Evolutionary conservation across 2,329 filamentous ascomycete genomes (phyloP).

Genomic region (Pseudonectria buxi): DNA sequence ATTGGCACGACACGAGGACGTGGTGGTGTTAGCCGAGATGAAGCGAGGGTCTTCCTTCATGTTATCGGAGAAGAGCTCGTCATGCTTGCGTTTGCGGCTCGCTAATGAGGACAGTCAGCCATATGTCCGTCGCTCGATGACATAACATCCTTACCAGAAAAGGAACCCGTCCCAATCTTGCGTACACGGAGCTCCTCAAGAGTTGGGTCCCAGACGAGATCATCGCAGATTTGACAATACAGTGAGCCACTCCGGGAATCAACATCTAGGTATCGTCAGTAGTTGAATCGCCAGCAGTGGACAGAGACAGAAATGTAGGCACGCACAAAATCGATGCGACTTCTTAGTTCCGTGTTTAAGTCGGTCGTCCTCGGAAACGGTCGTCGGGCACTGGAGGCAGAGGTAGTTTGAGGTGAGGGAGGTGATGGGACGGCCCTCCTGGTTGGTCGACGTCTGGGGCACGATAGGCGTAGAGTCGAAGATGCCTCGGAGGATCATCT

Average conservation of each 20-base stretch:
- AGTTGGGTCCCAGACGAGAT: conserved; percentile 76
- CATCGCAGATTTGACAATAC: conserved; percentile 76
- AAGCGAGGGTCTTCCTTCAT: conserved; percentile 68
- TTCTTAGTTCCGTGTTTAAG: conserved; percentile 62
- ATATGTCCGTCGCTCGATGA: background rate
- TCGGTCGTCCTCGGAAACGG: conserved; percentile 59
- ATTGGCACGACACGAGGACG: conserved; percentile 76
- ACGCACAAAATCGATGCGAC: conserved; percentile 65
- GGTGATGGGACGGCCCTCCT: conserved; percentile 51
- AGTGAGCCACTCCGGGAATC: conserved; percentile 69
- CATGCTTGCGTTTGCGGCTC: conserved; percentile 69
- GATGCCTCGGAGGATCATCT: conserved; percentile 62
- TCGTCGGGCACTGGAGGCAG: conserved; percentile 66
- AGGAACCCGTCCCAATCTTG: conserved; percentile 61
- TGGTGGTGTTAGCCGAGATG: conserved; percentile 69
- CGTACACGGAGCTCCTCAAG: conserved; percentile 67
- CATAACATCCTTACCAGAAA: conserved; percentile 45
- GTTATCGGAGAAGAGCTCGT: conserved; percentile 60
- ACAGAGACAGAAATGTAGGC: background rate
- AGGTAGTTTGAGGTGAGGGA: conserved; percentile 63
- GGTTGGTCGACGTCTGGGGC: conserved; percentile 56
- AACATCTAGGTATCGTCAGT: conserved; percentile 50
- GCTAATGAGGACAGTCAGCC: conserved; percentile 1
- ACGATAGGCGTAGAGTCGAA: conserved; percentile 61
- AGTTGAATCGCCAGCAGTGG: background rate